Evolutionary conservation across 306 rosid genomes (phyloP), one percentile per base, ranked within the genome.

Genomic region (Pterocarpus santalinus): DNA sequence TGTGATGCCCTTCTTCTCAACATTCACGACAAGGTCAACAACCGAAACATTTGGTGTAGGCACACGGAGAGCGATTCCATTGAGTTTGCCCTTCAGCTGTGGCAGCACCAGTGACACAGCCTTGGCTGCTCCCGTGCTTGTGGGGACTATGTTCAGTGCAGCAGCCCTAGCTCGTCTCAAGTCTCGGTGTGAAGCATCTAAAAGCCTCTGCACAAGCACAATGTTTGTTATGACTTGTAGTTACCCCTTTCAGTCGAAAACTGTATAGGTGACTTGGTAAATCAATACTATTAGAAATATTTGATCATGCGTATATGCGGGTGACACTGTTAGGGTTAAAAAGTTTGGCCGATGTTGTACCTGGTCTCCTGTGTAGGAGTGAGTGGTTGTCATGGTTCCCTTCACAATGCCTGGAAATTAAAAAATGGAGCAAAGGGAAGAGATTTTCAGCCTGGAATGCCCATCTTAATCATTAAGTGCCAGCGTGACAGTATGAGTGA

Each of bases 301-400:
- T 22, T 22, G 28, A 22, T 22, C 28, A 22, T 22, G 28, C 28
- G 28, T 22, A 22, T 22, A 22, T 22, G 28, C 28, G 0, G 28
- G 28, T 22, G 28, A 22, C 28, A 0, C 28, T 22, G 0, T 22
- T 22, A 22, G 28, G 28, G 28, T 22, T 22, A 22, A 77, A 77
- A 53, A 38, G 52, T 66, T 36, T 8, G 43, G 41, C 69, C 63
- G 30, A 60, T 41, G 6, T 33, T 65, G 69, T 81, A 94, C 98
- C 94, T 94, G 99, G 86, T 96, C 99, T 83, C 99, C 99, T 0
- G 99, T 96, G 92, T 96, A 96, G 64, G 99, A 96, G 81, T 96
- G 99, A 68, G 99, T 93, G 69, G 99, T 96, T 81, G 97, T 96
- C 99, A 96, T 96, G 84, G 99, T 96, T 84, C 98, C 99, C 91